These are phyloP conservation scores for Globisporangium echinulatum DNA, from an alignment of 352 stramenopile species.

Conservation along the genomic window DNA sequence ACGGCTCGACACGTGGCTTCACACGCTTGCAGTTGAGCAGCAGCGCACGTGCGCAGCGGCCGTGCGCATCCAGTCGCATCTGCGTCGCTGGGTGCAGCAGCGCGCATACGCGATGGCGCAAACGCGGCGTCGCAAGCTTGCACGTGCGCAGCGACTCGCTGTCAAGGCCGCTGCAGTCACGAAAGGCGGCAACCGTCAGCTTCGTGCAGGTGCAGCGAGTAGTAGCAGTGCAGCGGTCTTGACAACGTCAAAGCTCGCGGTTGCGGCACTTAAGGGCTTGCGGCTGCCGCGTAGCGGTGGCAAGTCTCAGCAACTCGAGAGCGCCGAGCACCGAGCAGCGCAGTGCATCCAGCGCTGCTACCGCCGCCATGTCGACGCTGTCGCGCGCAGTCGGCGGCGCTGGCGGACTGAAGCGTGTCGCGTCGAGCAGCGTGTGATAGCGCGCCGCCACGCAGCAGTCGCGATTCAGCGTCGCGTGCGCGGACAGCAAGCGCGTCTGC, in stretches of 20 bases:
- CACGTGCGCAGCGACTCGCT: constrained; percentile 17
- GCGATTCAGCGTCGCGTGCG: constrained; percentile 30
- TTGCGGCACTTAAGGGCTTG: constrained; percentile 7
- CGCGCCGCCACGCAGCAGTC: constrained; percentile 22
- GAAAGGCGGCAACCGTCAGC: not conserved
- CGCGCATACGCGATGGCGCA: constrained; percentile 28
- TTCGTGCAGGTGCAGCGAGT: not conserved
- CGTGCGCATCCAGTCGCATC: constrained; percentile 39
- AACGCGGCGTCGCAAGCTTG: constrained; percentile 24
- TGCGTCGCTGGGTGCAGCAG: constrained; percentile 40
- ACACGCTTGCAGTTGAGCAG: constrained; percentile 20
- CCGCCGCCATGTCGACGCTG: constrained; percentile 13
- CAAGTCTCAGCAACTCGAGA: not conserved
- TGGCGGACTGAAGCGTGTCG: constrained; percentile 23
- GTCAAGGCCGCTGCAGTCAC: constrained; percentile 15
- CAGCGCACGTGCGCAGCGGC: constrained; percentile 12
- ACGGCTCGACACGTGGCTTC: constrained; percentile 21
- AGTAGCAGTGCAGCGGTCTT: not conserved
- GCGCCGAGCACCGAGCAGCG: not conserved
- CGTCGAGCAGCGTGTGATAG: constrained; percentile 24
- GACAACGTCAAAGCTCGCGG: not conserved
- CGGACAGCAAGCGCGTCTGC: constrained; percentile 17
- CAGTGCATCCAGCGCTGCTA: constrained; percentile 28
- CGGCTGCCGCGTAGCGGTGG: not conserved
- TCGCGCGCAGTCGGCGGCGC: constrained; percentile 5